phyloP scores from a whole-genome alignment of 139 green algal species.

The Deuterostichococcus epilithicus region DNA sequence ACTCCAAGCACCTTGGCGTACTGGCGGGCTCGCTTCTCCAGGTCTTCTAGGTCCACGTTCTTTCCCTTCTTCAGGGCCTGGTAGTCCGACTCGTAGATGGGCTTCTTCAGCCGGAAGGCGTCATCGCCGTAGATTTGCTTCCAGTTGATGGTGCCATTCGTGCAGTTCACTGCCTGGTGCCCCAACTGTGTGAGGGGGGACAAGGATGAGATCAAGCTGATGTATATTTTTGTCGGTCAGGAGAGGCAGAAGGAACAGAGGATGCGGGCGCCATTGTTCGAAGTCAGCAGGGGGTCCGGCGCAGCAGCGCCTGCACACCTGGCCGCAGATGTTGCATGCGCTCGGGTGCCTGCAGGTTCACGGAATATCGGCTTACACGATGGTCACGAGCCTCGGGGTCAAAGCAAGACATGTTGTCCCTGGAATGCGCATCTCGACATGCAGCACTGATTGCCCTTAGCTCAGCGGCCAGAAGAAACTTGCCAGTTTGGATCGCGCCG shows the following conservation, averaged over 20 bases:
- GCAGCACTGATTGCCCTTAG: no score
- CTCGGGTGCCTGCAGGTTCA: no score
- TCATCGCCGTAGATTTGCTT: slow-evolving; percentile 79
- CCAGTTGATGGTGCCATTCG: slow-evolving; percentile 90
- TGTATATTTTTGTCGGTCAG: neutral
- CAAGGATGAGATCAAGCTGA: neutral
- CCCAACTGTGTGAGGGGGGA: slow-evolving; percentile 54
- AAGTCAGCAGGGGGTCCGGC: no score
- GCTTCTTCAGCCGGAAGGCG: slow-evolving; percentile 59
- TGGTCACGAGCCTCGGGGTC: no score
- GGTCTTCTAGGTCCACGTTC: slow-evolving; percentile 48
- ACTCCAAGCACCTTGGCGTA: slow-evolving; percentile 48
- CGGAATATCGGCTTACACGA: no score
- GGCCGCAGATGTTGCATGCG: slow-evolving; percentile 86
- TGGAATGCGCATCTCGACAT: no score
- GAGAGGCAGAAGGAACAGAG: slow-evolving; percentile 2
- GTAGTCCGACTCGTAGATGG: slow-evolving; percentile 70
- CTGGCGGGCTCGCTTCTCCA: slow-evolving; percentile 52
- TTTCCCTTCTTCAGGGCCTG: slow-evolving; percentile 41
- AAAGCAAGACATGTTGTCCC: no score
- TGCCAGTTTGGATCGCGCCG: slow-evolving; percentile 81
- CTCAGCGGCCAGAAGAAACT: no score
- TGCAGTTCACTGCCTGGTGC: slow-evolving; percentile 81
- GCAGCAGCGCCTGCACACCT: slow-evolving; percentile 35
- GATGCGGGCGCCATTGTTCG: neutral